Percentiles rank a stretch among this genome's conserved stretches.
Conservation (phyloP, 805 yeast genomes). For the Teunomyces gatunensis region DNA sequence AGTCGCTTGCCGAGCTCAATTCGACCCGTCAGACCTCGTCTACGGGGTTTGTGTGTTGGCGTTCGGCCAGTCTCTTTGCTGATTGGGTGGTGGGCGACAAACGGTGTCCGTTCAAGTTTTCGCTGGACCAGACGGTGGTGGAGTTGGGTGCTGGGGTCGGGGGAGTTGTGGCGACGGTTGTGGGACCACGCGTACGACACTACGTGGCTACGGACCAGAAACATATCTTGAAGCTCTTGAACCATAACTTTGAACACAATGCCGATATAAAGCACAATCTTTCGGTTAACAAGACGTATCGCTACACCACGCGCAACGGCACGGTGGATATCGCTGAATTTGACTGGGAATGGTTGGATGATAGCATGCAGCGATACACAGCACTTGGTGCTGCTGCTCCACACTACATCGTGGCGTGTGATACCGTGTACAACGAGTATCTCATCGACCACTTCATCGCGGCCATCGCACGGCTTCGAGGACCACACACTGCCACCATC, state of each 20-base stretch:
- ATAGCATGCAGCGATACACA: constrained; percentile 26
- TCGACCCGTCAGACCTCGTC: constrained; percentile 39
- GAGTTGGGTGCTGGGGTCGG: constrained; percentile 66
- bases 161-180: constrained; percentile 46
- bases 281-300: constrained; percentile 2
- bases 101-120: constrained; percentile 24
- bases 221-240: constrained; percentile 50
- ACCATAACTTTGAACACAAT: constrained; percentile 45
- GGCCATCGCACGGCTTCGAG: constrained; percentile 38
- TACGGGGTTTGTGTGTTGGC: constrained; percentile 69
- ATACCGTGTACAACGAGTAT: constrained; percentile 63
- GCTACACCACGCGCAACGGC: constrained; percentile 5
- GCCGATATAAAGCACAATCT: constrained; percentile 6
- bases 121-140: constrained; percentile 26
- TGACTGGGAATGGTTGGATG: constrained; percentile 58
- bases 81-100: constrained; percentile 49
- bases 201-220: constrained; percentile 61
- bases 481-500: constrained; percentile 35
- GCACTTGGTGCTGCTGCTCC: constrained; percentile 19
- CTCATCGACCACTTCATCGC: constrained; percentile 49
- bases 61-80: constrained; percentile 44
- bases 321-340: constrained; percentile 47
- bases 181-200: constrained; percentile 27
- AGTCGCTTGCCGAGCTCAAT: constrained; percentile 32
- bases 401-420: constrained; percentile 58